Conservation (phyloP, 192 early-diverging fungal genomes). For the Coemansia umbellata region DNA sequence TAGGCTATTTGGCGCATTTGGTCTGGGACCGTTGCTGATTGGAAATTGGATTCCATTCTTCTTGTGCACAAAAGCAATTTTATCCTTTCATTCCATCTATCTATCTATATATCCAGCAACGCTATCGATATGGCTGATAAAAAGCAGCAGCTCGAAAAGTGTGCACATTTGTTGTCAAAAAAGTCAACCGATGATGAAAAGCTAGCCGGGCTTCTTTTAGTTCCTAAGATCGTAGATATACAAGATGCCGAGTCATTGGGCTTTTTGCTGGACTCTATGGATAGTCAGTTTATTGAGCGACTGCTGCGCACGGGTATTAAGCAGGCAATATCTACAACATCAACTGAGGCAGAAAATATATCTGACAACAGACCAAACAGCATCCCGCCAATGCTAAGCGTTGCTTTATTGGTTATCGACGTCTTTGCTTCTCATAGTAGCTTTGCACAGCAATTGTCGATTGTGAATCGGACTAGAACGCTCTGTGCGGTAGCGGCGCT, state of each 20-base stretch:
- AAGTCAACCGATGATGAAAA: conserved; percentile 48
- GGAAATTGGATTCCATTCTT: too few relatives aligned
- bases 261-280: conserved; percentile 33
- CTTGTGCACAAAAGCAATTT: too few relatives aligned
- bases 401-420: conserved; percentile 31
- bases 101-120: too few relatives aligned
- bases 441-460: conserved; percentile 20
- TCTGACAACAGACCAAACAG: neutral
- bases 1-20: too few relatives aligned
- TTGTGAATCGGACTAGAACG: conserved; percentile 33
- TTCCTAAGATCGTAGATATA: conserved; percentile 30
- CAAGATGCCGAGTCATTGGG: conserved; percentile 22
- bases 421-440: conserved; percentile 29
- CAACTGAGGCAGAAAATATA: neutral
- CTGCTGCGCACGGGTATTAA: conserved; percentile 40
- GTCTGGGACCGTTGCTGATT: too few relatives aligned
- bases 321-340: neutral
- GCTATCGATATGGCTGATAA: neutral
- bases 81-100: too few relatives aligned
- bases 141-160: conserved; percentile 29
- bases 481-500: conserved; percentile 15
- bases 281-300: conserved; percentile 34
- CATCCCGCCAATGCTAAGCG: conserved; percentile 16
- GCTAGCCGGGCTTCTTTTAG: conserved; percentile 40
- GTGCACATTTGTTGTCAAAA: conserved; percentile 32